Percentiles rank a stretch among this genome's conserved stretches.
phyloP scores from a whole-genome alignment of 192 early-diverging fungal genomes.

The Mortierella claussenii region DNA sequence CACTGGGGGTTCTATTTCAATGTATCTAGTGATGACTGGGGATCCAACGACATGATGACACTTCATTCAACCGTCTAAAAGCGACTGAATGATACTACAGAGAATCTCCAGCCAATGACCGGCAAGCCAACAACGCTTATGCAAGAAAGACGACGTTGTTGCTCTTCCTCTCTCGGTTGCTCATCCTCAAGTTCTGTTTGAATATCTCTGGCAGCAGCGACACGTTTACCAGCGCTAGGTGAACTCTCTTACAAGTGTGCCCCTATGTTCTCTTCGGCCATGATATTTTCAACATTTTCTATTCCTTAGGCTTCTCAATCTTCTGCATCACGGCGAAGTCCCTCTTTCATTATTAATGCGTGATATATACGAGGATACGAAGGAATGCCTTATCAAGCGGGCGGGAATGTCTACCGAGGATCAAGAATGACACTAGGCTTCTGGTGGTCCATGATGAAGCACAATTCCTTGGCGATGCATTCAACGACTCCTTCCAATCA shows the following conservation, averaged over 20 bases:
- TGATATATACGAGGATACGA: background rate
- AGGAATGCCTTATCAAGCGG: background rate
- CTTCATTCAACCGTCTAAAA: background rate
- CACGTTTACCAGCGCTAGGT: conserved; percentile 2
- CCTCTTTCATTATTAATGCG: conserved; percentile 3
- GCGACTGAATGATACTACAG: background rate
- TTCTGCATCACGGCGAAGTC: conserved; percentile 1
- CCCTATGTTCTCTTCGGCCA: conserved; percentile 2
- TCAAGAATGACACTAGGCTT: background rate
- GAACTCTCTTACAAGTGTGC: background rate
- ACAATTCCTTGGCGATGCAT: conserved; percentile 23
- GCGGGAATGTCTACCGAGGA: conserved; percentile 12
- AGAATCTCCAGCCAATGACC: background rate
- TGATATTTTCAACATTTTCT: conserved; percentile 8
- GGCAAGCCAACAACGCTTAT: background rate
- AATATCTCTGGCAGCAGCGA: background rate
- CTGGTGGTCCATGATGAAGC: conserved; percentile 13
- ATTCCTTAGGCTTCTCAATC: background rate
- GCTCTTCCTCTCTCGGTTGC: conserved; percentile 8
- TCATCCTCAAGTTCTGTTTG: conserved; percentile 15
- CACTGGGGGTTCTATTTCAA: conserved; percentile 37
- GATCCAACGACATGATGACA: conserved; percentile 3
- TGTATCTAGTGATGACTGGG: conserved; percentile 19
- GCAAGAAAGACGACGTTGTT: conserved; percentile 8
- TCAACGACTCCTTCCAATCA: conserved; percentile 9